These are phyloP conservation scores for Flagelloscypha sp. DNA, from an alignment of 768 basidiomycete species.

Conservation along the genomic window DNA sequence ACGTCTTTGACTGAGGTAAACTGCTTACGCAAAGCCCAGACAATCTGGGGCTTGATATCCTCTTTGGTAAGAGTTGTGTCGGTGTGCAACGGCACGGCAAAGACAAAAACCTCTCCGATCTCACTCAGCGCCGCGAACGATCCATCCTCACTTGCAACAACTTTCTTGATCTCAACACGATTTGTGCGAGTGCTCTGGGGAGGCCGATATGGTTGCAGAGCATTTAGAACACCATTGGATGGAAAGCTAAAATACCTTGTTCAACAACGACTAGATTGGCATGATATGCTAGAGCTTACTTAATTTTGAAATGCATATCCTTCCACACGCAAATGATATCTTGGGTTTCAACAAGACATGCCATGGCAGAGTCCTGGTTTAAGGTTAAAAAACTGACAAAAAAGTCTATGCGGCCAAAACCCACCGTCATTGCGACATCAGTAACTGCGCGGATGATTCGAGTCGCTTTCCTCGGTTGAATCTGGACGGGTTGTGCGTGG, in stretches of 20 bases:
- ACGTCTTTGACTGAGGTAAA: conserved; percentile 65
- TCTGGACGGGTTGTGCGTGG: conserved; percentile 62
- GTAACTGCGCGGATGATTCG: conserved; percentile 63
- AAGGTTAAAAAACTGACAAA: conserved; percentile 1
- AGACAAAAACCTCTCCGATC: conserved; percentile 89
- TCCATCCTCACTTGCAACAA: conserved; percentile 72
- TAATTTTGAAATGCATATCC: conserved; percentile 66
- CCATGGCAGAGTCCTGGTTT: conserved; percentile 70
- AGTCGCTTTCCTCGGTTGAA: conserved; percentile 73
- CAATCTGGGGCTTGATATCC: conserved; percentile 72
- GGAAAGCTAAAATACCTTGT: conserved; percentile 49
- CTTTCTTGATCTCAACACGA: conserved; percentile 67
- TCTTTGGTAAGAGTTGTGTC: conserved; percentile 24
- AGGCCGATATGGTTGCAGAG: conserved; percentile 72
- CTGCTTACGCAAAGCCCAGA: conserved; percentile 84
- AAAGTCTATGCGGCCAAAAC: conserved; percentile 16
- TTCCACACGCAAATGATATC: conserved; percentile 84
- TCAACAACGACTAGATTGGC: conserved; percentile 2
- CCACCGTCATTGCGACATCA: conserved; percentile 66
- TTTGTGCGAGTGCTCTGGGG: conserved; percentile 68
- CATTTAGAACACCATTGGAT: conserved; percentile 63
- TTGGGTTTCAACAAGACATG: conserved; percentile 65
- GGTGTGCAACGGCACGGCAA: conserved; percentile 35
- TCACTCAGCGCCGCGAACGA: conserved; percentile 76
- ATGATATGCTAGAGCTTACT: conserved; percentile 29